Evolutionary conservation across 345 rosid genomes (phyloP).

Genomic region (Hevea brasiliensis): DNA sequence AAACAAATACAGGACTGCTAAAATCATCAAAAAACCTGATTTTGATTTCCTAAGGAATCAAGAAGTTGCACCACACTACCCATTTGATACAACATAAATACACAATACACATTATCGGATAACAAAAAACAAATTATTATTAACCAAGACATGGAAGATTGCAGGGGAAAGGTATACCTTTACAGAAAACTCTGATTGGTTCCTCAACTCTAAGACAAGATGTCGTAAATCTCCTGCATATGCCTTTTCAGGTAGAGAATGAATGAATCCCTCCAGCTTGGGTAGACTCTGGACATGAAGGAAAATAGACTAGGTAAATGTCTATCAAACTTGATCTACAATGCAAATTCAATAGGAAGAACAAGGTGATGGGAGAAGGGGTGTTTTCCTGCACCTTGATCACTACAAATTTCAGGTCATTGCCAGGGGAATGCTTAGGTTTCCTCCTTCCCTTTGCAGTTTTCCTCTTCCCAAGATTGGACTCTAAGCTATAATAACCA

Average conservation of each 20-base stretch:
- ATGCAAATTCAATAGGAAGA: slow-evolving; percentile 16
- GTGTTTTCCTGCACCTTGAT: slow-evolving; percentile 58
- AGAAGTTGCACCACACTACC: slow-evolving; percentile 1
- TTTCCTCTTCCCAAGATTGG: slow-evolving; percentile 50
- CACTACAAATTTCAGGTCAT: slow-evolving; percentile 71
- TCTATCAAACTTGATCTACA: slow-evolving; percentile 12
- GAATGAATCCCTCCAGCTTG: slow-evolving; percentile 77
- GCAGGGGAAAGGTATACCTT: slow-evolving; percentile 51
- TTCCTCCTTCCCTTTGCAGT: slow-evolving; percentile 52
- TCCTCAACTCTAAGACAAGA: slow-evolving; percentile 74
- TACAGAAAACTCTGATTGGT: slow-evolving; percentile 63
- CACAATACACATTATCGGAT: neutral
- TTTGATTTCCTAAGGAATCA: neutral
- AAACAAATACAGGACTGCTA: neutral
- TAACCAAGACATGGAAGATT: no score
- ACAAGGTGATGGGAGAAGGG: neutral
- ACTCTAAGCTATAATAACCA: slow-evolving; percentile 66
- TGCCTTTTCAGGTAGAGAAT: slow-evolving; percentile 57
- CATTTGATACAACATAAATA: neutral
- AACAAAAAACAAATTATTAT: neutral
- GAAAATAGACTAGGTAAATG: neutral
- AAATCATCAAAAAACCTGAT: neutral
- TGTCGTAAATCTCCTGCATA: slow-evolving; percentile 74
- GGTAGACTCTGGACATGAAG: slow-evolving; percentile 62
- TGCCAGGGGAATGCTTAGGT: slow-evolving; percentile 44